Evolutionary conservation across 2,329 filamentous ascomycete genomes (phyloP), one percentile per base, ranked within the genome.

Genomic region (Cryphonectria carpinicola): DNA sequence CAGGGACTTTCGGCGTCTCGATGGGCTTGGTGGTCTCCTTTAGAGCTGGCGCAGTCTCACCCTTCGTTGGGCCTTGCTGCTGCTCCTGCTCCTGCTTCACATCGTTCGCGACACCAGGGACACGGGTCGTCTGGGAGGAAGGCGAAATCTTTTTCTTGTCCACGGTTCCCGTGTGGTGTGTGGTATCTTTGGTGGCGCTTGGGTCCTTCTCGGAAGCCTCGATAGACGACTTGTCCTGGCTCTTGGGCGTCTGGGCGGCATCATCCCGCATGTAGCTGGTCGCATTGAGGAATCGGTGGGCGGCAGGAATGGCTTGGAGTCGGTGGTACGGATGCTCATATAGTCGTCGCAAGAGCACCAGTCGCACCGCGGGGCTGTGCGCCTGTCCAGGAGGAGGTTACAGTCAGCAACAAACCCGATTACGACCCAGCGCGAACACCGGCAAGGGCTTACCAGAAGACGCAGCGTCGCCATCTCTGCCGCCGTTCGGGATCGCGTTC

Each of bases 391-490:
- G 37, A 66, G 39, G 41, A 17, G 46, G 63, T 41, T 22, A 63
- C 52, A 54, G 70, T 73, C 67, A 73, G 70, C 67, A 41, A 32
- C 54, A 37, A 52, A 39, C 39, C n/a, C 19, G 13, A n/a, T 17
- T 14, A 32, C 43, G n/a, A n/a, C 49, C 32, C 22, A 25, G n/a
- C 22, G 63, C 43, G 22, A 43, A 28, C 14, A 22, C 35, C 46
- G 37, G 8, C 32, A 58, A 67, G 17, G 52, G 56, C 70, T 70
- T 70, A 73, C 72, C 72, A 70, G 65, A 43, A 73, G 72, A 70
- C 70, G 72, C 70, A 70, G 67, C 62, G 70, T 65, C 60, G 72
- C 70, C 70, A 73, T 73, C 66, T 66, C 67, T 66, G 72, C 70
- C 70, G 65, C 67, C 70, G 66, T 70, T 61, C 43, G 37, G n/a